Evolutionary conservation across 2,329 filamentous ascomycete species (phyloP), one percentile per base, ranked within the genome.

Genomic region (Westerdykella ornata): DNA sequence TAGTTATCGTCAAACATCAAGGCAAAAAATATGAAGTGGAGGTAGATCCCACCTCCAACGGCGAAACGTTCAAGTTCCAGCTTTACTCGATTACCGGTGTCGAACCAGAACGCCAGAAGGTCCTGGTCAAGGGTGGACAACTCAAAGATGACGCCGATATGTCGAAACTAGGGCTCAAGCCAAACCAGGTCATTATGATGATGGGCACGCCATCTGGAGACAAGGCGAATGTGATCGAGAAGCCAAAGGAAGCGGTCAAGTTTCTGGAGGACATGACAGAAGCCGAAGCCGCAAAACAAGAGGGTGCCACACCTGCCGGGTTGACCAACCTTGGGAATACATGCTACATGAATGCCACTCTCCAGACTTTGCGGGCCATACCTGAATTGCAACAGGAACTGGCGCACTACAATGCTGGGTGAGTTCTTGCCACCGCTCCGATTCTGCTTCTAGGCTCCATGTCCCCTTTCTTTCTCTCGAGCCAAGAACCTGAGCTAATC

Each of bases 211-310:
- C 90, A 3, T 81, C 84, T 15, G 80, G 78, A 12, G 80, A 77
- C 38, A 76, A 75, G 32, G 68, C 72, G 13, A 74, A 68, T 15
- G 73, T 85, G 20, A 73, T 82, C 45, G 80, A 84, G 39, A 72
- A 73, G 39, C 92, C 92, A 22, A 85, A 84, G 61, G 84, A 94
- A 60, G 76, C 78, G 53, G 76, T 89, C 26, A 92, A 85, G 67
- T 98, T 98, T 57, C 70, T 94, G 48, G 92, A 98, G 68, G 92
- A 98, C 65, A 96, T 98, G 90, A 94, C 87, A 18, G 89, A 94
- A 63, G 89, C 88, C 20, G 90, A 97, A 67, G 80, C 82, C 39
- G 90, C 92, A 16, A 81, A 82, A 65, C 79, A 84, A 62, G 84
- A 83, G 45, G 88, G 87, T 44, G 89, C 89, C 36, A 90, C 78